Percentiles rank a stretch among this genome's conserved stretches.
phyloP scores from a whole-genome alignment of 2,329 filamentous ascomycete species.

The Xylariales sp. region DNA sequence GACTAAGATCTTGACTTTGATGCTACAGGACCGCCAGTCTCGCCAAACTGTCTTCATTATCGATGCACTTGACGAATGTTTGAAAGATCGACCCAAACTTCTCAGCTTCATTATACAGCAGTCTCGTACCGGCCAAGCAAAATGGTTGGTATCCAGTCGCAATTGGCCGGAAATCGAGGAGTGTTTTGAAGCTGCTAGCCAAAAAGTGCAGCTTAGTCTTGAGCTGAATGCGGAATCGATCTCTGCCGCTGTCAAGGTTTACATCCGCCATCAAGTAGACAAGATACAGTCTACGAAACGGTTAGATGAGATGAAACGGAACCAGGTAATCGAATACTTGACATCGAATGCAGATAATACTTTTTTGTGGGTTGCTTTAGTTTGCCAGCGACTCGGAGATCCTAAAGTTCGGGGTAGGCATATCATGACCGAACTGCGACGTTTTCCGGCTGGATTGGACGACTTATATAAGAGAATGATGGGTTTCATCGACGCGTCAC shows the following conservation, averaged over 20 bases:
- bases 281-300: background rate
- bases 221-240: conserved; percentile 31
- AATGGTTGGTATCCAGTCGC: conserved; percentile 40
- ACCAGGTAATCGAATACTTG: background rate
- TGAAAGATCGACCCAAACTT: conserved; percentile 20
- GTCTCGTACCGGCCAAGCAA: conserved; percentile 23
- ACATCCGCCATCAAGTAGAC: conserved; percentile 29
- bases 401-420: conserved; percentile 9
- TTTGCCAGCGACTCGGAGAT: conserved; percentile 25
- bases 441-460: conserved; percentile 29
- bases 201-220: conserved; percentile 25
- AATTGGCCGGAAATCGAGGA: conserved; percentile 32
- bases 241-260: conserved; percentile 28
- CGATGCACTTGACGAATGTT: conserved; percentile 44
- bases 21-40: conserved; percentile 32
- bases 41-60: conserved; percentile 30
- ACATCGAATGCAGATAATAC: conserved; percentile 28
- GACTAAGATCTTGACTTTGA: conserved; percentile 31
- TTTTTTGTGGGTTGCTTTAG: conserved; percentile 40
- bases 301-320: background rate
- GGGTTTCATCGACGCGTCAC: conserved; percentile 19
- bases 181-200: conserved; percentile 12
- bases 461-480: conserved; percentile 34
- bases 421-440: background rate
- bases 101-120: conserved; percentile 29